Evolutionary conservation across 73 alveolate species (phyloP).

Genomic region (Urostyla sp.): DNA sequence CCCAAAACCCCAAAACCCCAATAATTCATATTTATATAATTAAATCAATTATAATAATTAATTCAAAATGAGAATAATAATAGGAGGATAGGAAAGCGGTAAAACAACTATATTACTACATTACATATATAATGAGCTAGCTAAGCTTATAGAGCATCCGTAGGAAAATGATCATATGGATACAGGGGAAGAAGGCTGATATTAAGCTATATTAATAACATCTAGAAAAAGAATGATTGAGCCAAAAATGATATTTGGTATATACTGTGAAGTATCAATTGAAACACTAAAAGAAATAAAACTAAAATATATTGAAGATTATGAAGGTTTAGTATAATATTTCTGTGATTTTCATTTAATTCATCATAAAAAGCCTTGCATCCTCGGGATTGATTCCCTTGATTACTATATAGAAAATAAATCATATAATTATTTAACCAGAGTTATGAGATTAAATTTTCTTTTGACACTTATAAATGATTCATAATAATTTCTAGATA

Average conservation of each 20-base stretch:
- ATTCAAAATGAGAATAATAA: slow-evolving; percentile 34
- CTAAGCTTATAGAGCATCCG: slow-evolving; percentile 21
- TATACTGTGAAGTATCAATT: slow-evolving; percentile 65
- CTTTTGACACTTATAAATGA: slow-evolving; percentile 35
- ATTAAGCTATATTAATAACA: slow-evolving; percentile 59
- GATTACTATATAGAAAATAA: slow-evolving; percentile 54
- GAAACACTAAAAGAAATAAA: slow-evolving; percentile 56
- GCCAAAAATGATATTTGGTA: slow-evolving; percentile 53
- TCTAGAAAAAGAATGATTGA: slow-evolving; percentile 64
- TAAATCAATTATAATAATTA: neutral
- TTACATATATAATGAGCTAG: slow-evolving; percentile 47
- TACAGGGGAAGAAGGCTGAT: neutral
- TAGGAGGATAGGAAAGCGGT: slow-evolving; percentile 53
- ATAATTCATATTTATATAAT: neutral
- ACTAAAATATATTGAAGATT: slow-evolving; percentile 65
- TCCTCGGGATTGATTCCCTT: slow-evolving; percentile 52
- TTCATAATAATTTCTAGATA: slow-evolving; percentile 26
- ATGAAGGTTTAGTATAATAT: slow-evolving; percentile 53
- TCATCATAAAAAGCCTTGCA: slow-evolving; percentile 34
- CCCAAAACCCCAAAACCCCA: no score
- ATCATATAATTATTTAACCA: slow-evolving; percentile 16
- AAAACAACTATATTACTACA: slow-evolving; percentile 50
- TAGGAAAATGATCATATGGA: neutral
- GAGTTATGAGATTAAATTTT: slow-evolving; percentile 10
- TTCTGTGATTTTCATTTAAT: slow-evolving; percentile 67